Evolutionary conservation across 805 yeast species (phyloP), one percentile per base, ranked within the genome.

Genomic region (Ogataea neopini): DNA sequence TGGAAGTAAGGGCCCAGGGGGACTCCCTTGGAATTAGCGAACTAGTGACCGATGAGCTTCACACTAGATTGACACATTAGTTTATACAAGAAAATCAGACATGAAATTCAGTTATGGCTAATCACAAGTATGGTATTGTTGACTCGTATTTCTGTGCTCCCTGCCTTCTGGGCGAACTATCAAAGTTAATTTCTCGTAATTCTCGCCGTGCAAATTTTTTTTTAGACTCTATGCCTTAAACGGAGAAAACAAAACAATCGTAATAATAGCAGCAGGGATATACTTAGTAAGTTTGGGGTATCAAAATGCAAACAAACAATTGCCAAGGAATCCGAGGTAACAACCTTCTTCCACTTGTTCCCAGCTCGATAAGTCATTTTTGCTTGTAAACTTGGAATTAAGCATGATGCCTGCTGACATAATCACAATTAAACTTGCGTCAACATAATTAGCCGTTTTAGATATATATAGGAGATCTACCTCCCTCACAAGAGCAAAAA

Each of bases 201-300:
- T 23, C 13, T 15, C 13, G 38, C 17, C 19, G 19, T 34, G 19
- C 40, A 20, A 19, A 38, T 9, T 11, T 39, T 39, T 39, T 39
- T 39, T 39, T 25, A 39, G 42, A 25, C 7, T 34, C 6, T 18
- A 23, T 39, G 32, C 42, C 42, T 10, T 18, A 39, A 25, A 39
- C 20, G 40, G 42, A 18, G 33, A 39, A 39, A 39, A 26, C 18
- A 39, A 39, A 39, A 39, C 42, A 39, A 11, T 17, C 32, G 15
- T 17, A 39, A 25, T 39, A 39, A 25, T 17, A 28, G 23, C 23
- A 34, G 15, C n/a, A 10, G 22, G 4, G 11, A 6, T 32, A 14
- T n/a, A 11, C 36, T 17, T 14, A 32, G 32, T n/a, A 7, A 11
- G 5, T 28, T n/a, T n/a, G 32, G 32, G 32, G 13, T 22, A 22